phyloP scores from a whole-genome alignment of 2,329 filamentous ascomycete genomes.

The Monosporascus sp. region DNA sequence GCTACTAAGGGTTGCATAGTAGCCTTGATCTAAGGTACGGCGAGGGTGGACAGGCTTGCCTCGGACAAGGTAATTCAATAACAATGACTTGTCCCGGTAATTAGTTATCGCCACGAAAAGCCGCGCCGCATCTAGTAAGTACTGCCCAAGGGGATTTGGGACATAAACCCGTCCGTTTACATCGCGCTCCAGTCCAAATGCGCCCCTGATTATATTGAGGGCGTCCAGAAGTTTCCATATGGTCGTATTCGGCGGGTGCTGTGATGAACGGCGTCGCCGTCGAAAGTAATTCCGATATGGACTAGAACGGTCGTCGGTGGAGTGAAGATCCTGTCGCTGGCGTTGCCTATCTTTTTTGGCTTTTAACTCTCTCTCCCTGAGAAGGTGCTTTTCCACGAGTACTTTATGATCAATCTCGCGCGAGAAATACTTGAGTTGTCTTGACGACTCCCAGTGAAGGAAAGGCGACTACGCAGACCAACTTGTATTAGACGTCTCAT shows the following conservation, averaged over 20 bases:
- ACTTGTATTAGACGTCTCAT: no score
- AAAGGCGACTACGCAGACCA: background rate
- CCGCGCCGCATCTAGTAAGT: background rate
- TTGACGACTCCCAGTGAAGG: background rate
- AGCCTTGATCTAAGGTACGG: background rate
- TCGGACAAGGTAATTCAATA: background rate
- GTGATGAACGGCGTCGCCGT: no score
- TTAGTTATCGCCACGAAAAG: background rate
- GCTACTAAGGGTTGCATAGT: background rate
- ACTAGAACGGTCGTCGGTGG: no score
- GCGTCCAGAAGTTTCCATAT: background rate
- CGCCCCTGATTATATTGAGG: background rate
- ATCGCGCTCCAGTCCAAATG: background rate
- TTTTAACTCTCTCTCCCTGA: background rate
- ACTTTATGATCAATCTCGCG: background rate
- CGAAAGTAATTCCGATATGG: no score
- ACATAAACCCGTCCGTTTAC: background rate
- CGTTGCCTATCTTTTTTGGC: background rate
- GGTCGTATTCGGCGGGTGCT: no score
- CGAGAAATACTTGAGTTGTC: background rate
- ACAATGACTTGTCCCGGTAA: background rate
- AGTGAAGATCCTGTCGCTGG: background rate
- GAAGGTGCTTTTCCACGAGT: background rate
- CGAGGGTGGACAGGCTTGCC: background rate
- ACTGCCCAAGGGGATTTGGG: background rate